Evolutionary conservation across 108 stramenopile genomes (phyloP).

Genomic region (Fragilariopsis cylindrus): DNA sequence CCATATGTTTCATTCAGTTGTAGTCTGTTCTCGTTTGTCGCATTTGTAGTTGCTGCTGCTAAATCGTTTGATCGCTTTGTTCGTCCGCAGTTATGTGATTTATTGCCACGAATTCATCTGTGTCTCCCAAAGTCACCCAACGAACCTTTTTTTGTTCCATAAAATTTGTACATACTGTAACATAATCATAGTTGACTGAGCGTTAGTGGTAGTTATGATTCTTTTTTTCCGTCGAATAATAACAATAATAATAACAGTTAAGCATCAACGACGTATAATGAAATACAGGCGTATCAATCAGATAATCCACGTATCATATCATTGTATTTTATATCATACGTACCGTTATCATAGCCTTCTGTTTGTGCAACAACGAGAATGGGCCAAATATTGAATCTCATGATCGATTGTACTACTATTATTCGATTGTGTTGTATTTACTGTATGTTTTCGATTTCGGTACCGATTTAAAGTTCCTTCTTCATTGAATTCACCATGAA

Average conservation of each 20-base stretch:
- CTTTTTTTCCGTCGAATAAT: neutral
- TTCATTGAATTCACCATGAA: slow-evolving; percentile 1
- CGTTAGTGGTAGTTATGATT: slow-evolving; percentile 4
- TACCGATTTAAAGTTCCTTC: neutral
- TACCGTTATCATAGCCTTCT: neutral
- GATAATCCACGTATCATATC: no score
- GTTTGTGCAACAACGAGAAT: slow-evolving; percentile 28
- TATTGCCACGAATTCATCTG: slow-evolving; percentile 52
- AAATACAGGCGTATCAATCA: neutral
- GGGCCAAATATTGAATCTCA: neutral
- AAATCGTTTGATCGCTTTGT: neutral
- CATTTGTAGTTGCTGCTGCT: neutral
- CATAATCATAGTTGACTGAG: neutral
- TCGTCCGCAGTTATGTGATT: slow-evolving; percentile 21
- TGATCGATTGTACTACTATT: neutral
- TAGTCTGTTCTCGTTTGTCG: neutral
- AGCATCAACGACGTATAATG: neutral
- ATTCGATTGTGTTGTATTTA: neutral
- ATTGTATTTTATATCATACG: no score
- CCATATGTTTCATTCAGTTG: neutral
- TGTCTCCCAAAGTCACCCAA: slow-evolving; percentile 46
- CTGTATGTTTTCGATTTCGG: neutral
- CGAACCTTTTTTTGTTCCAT: slow-evolving; percentile 21
- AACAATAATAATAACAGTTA: neutral
- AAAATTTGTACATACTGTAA: slow-evolving; percentile 23